Evolutionary conservation across 2,329 filamentous ascomycete species (phyloP).

Genomic region (Orbilia brochopaga): DNA sequence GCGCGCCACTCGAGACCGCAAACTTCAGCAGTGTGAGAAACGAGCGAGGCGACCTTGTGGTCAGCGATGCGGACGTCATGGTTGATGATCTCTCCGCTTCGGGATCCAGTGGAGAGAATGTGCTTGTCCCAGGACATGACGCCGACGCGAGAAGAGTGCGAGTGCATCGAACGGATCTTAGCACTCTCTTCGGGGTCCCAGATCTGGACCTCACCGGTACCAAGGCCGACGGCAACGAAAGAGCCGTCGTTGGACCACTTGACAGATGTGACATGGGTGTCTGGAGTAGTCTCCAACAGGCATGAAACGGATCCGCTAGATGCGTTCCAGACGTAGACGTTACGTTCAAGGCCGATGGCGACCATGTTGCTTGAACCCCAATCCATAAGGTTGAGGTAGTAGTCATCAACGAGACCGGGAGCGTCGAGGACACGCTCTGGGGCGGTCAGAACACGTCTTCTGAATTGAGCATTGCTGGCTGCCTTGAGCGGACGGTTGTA

Average conservation of each 20-base stretch:
- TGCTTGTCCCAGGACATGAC: constrained; percentile 99
- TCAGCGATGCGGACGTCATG: constrained; percentile 97
- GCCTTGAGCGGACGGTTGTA: constrained; percentile 96
- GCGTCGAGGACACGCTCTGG: constrained; percentile 96
- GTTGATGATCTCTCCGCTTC: constrained; percentile 95
- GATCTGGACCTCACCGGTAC: constrained; percentile 96
- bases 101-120: constrained; percentile 89
- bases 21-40: constrained; percentile 96
- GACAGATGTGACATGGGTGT: constrained; percentile 96
- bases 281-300: constrained; percentile 82
- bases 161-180: constrained; percentile 98
- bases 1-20: constrained; percentile 97
- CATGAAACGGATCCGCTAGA: constrained; percentile 88
- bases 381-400: constrained; percentile 97
- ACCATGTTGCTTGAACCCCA: constrained; percentile 99
- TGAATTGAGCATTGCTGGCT: constrained; percentile 75
- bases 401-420: constrained; percentile 94
- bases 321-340: constrained; percentile 97
- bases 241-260: constrained; percentile 98
- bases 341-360: constrained; percentile 94
- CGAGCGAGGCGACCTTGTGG: constrained; percentile 96
- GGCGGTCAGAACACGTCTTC: constrained; percentile 88
- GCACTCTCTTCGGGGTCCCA: constrained; percentile 95
- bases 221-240: constrained; percentile 93
- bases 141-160: constrained; percentile 93